A percentile compares a stretch with the other conserved stretches of the same genome.
These are phyloP conservation scores for Aureobasidium namibiae DNA, from an alignment of 2,329 filamentous ascomycete species.

Conservation along the genomic window DNA sequence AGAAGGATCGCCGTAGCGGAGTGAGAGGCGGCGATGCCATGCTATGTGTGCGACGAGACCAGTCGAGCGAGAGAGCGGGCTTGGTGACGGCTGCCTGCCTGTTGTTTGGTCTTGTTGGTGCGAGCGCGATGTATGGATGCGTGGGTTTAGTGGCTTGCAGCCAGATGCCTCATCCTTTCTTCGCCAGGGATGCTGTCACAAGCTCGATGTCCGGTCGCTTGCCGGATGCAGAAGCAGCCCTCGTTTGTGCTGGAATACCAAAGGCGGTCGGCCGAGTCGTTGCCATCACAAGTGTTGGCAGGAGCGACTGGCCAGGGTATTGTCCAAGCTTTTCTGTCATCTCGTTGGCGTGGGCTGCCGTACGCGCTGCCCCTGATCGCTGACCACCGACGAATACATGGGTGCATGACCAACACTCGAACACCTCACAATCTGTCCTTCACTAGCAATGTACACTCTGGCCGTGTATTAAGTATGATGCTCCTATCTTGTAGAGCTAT, in stretches of 20 bases:
- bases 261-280: background rate
- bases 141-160: background rate
- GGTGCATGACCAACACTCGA: background rate
- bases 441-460: background rate
- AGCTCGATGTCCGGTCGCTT: background rate
- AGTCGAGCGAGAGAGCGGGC: background rate
- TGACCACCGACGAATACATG: too few species aligned
- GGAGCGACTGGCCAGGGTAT: background rate
- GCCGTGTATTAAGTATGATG: background rate
- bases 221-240: too few species aligned
- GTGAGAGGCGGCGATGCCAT: constrained; percentile 36
- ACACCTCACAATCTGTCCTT: background rate
- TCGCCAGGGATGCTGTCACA: background rate
- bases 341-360: too few species aligned
- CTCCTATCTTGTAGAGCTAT: background rate
- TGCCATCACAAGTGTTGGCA: background rate
- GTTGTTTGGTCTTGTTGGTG: background rate
- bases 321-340: constrained; percentile 7
- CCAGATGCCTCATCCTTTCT: background rate
- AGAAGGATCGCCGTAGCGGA: constrained; percentile 36
- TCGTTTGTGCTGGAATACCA: background rate
- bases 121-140: background rate
- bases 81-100: background rate
- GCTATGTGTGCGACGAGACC: background rate
- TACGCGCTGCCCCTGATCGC: too few species aligned